Evolutionary conservation across 495 filamentous ascomycete genomes (phyloP).

Genomic region (Penicillium alfredii): DNA sequence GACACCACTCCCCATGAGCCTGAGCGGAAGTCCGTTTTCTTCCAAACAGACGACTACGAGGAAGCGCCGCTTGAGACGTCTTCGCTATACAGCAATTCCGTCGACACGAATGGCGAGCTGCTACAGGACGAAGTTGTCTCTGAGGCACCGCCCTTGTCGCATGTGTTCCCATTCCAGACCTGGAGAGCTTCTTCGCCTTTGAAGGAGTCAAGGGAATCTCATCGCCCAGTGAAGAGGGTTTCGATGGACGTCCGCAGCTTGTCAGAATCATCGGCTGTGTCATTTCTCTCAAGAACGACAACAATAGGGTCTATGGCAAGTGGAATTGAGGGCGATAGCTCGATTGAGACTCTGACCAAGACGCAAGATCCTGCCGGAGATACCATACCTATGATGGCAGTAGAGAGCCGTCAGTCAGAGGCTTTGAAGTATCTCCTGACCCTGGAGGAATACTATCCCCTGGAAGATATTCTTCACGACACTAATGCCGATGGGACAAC

Average conservation of each 20-base stretch:
- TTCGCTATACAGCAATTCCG: conserved; percentile 19
- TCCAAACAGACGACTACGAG: conserved; percentile 34
- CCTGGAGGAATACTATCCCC: conserved; percentile 65
- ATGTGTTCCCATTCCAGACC: conserved; percentile 85
- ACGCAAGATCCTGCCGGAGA: conserved; percentile 78
- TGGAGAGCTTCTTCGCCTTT: conserved; percentile 37
- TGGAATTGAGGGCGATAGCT: conserved; percentile 76
- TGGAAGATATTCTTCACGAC: conserved; percentile 67
- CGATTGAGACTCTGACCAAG: conserved; percentile 71
- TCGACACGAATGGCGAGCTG: conserved; percentile 18
- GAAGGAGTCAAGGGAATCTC: conserved; percentile 47
- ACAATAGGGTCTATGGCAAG: conserved; percentile 69
- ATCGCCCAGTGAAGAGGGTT: conserved; percentile 60
- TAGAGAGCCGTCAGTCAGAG: conserved; percentile 66
- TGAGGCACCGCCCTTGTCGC: conserved; percentile 63
- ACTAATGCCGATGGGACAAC: conserved; percentile 84
- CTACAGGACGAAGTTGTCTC: conserved; percentile 29
- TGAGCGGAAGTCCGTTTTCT: conserved; percentile 35
- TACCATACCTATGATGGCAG: conserved; percentile 93
- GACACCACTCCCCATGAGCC: conserved; percentile 34
- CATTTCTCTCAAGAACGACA: conserved; percentile 66
- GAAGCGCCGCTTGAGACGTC: conserved; percentile 19
- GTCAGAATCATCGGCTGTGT: conserved; percentile 77
- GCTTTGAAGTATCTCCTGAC: conserved; percentile 73
- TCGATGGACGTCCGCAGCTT: conserved; percentile 83